phyloP scores from a whole-genome alignment of 345 rosid genomes.

The Eucalyptus shirleyi region DNA sequence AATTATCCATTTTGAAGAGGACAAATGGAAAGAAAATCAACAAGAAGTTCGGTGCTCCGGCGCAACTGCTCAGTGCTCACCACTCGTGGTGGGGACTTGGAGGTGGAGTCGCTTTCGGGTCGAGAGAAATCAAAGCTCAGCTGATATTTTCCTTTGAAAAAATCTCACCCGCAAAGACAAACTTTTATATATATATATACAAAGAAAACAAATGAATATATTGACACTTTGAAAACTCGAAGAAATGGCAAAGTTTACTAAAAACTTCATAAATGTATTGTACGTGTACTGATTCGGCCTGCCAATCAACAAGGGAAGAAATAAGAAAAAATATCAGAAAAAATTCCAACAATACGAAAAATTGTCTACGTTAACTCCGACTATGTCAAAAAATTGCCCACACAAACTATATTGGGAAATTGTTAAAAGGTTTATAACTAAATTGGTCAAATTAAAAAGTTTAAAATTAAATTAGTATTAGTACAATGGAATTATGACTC shows the following conservation, averaged over 20 bases:
- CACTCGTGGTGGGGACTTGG: background rate
- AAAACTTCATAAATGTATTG: fast-evolving
- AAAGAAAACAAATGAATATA: background rate
- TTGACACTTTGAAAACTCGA: background rate
- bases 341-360: background rate
- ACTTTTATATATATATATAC: background rate
- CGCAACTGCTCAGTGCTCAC: background rate
- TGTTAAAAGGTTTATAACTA: fast-evolving
- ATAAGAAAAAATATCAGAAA: background rate
- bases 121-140: background rate
- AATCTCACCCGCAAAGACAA: background rate
- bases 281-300: fast-evolving
- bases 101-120: background rate
- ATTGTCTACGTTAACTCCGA: background rate
- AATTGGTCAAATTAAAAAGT: fast-evolving
- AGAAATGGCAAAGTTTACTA: background rate
- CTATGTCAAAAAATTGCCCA: background rate
- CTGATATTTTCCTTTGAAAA: background rate
- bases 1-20: background rate
- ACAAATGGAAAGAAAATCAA: background rate
- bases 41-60: background rate
- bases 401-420: fast-evolving
- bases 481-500: background rate
- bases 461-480: background rate
- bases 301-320: fast-evolving